Conservation (phyloP, 148 eudicot genomes). For the Rhododendron mucronatum region DNA sequence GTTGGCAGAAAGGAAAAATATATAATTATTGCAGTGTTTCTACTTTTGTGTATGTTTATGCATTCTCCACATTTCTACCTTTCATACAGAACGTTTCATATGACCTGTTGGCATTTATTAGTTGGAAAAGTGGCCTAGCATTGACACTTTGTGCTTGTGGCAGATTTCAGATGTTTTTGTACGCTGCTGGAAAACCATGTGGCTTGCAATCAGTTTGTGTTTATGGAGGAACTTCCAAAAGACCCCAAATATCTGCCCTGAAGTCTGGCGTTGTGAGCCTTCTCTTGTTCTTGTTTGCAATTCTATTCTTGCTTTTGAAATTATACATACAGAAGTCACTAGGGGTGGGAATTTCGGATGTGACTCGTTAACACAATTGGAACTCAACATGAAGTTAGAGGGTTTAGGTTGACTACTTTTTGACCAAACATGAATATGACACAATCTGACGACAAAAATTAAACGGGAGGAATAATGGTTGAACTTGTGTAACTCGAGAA, state of each 20-base stretch:
- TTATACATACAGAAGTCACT: background rate
- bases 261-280: constrained; percentile 83
- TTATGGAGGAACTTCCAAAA: constrained; percentile 95
- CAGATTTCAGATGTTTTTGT: constrained; percentile 84
- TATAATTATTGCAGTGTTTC: background rate
- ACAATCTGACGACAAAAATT: no score
- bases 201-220: constrained; percentile 69
- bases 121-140: background rate
- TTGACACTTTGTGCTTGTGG: constrained; percentile 19
- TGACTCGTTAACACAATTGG: no score
- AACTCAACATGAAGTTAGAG: no score
- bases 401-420: no score
- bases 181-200: constrained; percentile 73
- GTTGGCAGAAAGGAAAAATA: background rate
- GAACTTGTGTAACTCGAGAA: no score
- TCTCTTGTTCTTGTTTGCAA: background rate
- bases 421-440: no score
- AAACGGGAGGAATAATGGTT: no score
- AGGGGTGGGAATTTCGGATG: no score
- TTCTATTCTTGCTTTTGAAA: constrained; percentile 3
- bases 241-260: constrained; percentile 71
- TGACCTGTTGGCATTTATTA: background rate
- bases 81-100: no score
- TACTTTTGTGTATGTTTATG: background rate
- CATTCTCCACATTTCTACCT: background rate